A percentile compares a stretch with the other conserved stretches of the same genome.
Conservation (phyloP, 768 basidiomycete species). For the Mycena galopus region DNA sequence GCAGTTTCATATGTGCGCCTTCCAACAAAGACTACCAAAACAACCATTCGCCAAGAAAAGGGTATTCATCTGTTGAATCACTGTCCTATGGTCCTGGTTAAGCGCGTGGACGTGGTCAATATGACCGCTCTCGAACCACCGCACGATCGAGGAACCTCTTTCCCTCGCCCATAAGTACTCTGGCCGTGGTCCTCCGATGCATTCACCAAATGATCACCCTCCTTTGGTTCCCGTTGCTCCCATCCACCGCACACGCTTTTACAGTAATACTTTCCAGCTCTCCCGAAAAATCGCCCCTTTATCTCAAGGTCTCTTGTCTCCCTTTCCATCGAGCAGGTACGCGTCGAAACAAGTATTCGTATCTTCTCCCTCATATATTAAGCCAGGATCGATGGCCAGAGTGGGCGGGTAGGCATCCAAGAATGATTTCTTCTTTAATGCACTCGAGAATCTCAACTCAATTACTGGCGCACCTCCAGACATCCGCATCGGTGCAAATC, state of each 20-base stretch:
- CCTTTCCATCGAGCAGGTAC: conserved; percentile 67
- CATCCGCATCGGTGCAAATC: conserved; percentile 72
- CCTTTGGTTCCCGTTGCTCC: conserved; percentile 1
- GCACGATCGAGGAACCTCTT: neutral
- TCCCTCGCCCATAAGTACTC: conserved; percentile 15
- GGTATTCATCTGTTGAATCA: neutral
- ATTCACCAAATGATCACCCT: conserved; percentile 12
- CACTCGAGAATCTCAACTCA: conserved; percentile 65
- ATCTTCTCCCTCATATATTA: neutral
- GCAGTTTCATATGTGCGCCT: neutral
- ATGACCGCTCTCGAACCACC: neutral
- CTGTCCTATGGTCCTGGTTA: neutral
- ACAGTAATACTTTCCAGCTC: conserved; percentile 55
- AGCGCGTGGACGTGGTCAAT: neutral
- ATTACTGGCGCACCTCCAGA: conserved; percentile 68
- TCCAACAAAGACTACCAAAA: neutral
- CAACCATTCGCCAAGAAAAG: neutral
- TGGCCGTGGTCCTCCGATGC: conserved; percentile 1
- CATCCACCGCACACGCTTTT: conserved; percentile 16
- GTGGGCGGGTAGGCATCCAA: conserved; percentile 64
- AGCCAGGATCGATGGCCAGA: conserved; percentile 74
- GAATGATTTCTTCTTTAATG: conserved; percentile 67
- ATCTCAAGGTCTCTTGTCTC: conserved; percentile 66
- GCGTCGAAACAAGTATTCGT: too few relatives aligned
- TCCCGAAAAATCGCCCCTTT: conserved; percentile 47